Evolutionary conservation across 176 grass and related monocot species (phyloP).

Genomic region (Triticum timopheevii): DNA sequence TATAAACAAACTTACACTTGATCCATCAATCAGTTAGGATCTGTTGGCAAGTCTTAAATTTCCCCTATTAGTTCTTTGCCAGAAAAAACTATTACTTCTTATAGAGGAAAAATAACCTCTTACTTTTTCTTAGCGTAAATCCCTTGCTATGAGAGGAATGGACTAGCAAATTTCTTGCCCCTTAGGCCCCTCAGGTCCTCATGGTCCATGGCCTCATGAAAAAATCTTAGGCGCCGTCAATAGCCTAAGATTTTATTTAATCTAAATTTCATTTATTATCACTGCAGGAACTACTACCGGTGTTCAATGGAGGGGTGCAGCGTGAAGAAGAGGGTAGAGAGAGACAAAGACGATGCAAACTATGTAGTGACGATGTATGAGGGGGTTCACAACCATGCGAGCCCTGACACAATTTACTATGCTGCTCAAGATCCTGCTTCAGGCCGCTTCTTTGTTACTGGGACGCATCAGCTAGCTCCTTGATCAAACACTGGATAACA

Average conservation of each 20-base stretch:
- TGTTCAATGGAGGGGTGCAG: slow-evolving; percentile 85
- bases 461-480: slow-evolving; percentile 32
- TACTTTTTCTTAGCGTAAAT: neutral
- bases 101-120: no score
- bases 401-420: slow-evolving; percentile 66
- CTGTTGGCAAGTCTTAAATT: neutral
- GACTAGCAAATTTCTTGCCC: neutral
- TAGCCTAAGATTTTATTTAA: neutral
- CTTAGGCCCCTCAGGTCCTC: neutral
- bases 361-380: slow-evolving; percentile 91
- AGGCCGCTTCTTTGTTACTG: slow-evolving; percentile 75
- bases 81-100: no score
- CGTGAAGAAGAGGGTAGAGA: slow-evolving; percentile 96
- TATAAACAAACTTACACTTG: neutral
- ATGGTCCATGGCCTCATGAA: neutral
- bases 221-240: neutral
- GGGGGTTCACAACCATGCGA: slow-evolving; percentile 77
- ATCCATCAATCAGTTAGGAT: neutral
- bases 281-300: slow-evolving; percentile 81
- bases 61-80: neutral
- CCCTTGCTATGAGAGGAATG: neutral
- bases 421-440: slow-evolving; percentile 61
- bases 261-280: no score
- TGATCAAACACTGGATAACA: neutral
- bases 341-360: slow-evolving; percentile 66